Conservation (phyloP, 495 filamentous ascomycete genomes). For the Mytilinidion resinicola region DNA sequence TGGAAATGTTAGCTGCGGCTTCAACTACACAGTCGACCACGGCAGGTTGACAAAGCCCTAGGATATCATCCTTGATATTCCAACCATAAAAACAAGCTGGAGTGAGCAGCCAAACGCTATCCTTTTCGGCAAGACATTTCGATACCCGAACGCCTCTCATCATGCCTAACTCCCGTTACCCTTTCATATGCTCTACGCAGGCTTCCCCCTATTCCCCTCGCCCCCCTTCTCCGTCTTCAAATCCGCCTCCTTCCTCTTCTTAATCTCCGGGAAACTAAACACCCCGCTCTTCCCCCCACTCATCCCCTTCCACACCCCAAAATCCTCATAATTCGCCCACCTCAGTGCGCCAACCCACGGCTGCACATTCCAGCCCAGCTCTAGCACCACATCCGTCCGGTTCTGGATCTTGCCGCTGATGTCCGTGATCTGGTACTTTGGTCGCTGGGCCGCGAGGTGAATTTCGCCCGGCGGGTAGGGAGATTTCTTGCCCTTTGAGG, state of each 20-base stretch:
- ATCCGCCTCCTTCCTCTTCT: slow-evolving; percentile 41
- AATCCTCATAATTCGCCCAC: slow-evolving; percentile 60
- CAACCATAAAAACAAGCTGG: too few relatives aligned
- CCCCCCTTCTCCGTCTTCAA: slow-evolving; percentile 35
- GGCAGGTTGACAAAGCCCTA: too few relatives aligned
- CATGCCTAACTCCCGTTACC: too few relatives aligned
- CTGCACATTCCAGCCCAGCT: slow-evolving; percentile 91
- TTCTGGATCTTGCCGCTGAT: slow-evolving; percentile 67
- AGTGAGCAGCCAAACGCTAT: too few relatives aligned
- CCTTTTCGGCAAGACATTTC: too few relatives aligned
- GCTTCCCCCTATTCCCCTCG: slow-evolving; percentile 36
- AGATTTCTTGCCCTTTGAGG: slow-evolving; percentile 20
- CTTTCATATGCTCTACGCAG: slow-evolving; percentile 5
- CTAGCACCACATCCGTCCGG: slow-evolving; percentile 64
- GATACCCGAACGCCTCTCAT: too few relatives aligned
- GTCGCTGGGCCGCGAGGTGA: slow-evolving; percentile 67
- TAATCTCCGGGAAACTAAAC: slow-evolving; percentile 72
- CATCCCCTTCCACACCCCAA: slow-evolving; percentile 58
- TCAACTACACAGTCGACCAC: too few relatives aligned
- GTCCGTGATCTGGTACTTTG: slow-evolving; percentile 93
- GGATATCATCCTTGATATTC: too few relatives aligned
- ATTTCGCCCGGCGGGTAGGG: slow-evolving; percentile 52
- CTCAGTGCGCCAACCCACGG: slow-evolving; percentile 87
- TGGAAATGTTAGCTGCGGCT: too few relatives aligned
- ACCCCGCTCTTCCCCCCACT: slow-evolving; percentile 54